Evolutionary conservation across 495 filamentous ascomycete species (phyloP).

Genomic region (Aspergillus nanangensis): DNA sequence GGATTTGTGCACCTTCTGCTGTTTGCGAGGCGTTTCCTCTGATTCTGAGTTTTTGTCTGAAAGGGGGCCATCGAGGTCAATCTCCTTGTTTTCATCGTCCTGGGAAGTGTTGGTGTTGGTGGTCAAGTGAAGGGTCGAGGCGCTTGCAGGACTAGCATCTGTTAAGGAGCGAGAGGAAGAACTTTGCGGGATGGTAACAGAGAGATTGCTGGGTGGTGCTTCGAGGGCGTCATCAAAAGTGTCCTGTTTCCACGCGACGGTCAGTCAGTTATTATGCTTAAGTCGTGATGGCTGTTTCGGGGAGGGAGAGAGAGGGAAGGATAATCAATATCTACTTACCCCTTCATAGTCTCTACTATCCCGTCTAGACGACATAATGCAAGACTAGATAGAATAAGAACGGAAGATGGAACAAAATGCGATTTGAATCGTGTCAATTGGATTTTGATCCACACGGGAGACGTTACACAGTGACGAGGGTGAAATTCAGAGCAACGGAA

Average conservation of each 20-base stretch:
- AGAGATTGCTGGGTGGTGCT: conserved; percentile 31
- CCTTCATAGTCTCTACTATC: conserved; percentile 47
- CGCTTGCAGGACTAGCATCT: conserved; percentile 41
- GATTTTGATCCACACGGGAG: no score
- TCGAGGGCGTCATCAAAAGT: conserved; percentile 76
- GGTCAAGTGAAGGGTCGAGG: conserved; percentile 33
- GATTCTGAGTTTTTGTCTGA: conserved; percentile 21
- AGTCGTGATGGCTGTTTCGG: no score
- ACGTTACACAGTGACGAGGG: no score
- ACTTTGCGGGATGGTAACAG: conserved; percentile 32
- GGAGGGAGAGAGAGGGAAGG: not conserved
- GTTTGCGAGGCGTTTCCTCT: conserved; percentile 31
- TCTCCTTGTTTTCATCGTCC: conserved; percentile 28
- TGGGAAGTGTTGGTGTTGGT: conserved; percentile 26
- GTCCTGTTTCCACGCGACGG: no score
- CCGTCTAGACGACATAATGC: conserved; percentile 24
- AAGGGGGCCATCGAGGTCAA: conserved; percentile 19
- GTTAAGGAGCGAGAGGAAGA: conserved; percentile 44
- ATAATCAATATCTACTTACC: conserved; percentile 25
- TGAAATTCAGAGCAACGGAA: conserved; percentile 1
- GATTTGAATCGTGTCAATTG: not conserved
- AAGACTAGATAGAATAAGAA: conserved; percentile 1
- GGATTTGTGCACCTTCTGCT: conserved; percentile 42
- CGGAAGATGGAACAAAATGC: not conserved
- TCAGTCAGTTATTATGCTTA: no score